These are phyloP conservation scores for Periconia sp. DNA, from an alignment of 2,329 filamentous ascomycete species.

Conservation along the genomic window DNA sequence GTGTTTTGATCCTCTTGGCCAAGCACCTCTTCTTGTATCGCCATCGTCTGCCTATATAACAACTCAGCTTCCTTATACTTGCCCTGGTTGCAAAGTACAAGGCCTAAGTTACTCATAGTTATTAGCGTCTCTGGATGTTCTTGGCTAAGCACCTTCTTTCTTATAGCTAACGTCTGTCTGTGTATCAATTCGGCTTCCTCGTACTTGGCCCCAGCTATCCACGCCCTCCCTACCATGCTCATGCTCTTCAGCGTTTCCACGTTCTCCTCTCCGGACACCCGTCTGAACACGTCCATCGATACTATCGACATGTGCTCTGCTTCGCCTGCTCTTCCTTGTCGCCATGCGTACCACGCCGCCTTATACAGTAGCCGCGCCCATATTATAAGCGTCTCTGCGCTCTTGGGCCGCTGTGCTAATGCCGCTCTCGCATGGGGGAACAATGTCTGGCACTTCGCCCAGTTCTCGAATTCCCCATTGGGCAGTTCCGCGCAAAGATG, in stretches of 20 bases:
- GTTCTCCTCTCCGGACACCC: not conserved
- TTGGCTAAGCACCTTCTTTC: not conserved
- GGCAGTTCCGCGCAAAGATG: constrained; percentile 1
- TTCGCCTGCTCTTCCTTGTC: not conserved
- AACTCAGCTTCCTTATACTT: too few species aligned
- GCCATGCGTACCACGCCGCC: constrained; percentile 6
- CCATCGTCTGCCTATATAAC: too few species aligned
- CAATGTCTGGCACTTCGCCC: too few species aligned
- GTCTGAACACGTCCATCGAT: not conserved
- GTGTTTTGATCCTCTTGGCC: too few species aligned
- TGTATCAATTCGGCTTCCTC: constrained; percentile 18
- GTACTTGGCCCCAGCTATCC: constrained; percentile 45
- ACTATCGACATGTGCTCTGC: constrained; percentile 2
- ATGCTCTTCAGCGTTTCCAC: constrained; percentile 5
- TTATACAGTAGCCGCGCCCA: constrained; percentile 3
- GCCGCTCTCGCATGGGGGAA: constrained; percentile 8
- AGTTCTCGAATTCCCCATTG: not conserved
- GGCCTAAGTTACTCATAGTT: not conserved
- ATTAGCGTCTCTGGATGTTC: not conserved
- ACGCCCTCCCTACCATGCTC: constrained; percentile 1
- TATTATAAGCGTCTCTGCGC: not conserved
- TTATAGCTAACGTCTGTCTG: not conserved
- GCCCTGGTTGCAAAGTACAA: too few species aligned
- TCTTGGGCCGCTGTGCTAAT: not conserved
- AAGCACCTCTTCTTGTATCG: too few species aligned